Percentiles rank a stretch among this genome's conserved stretches.
Evolutionary conservation across 371 early-diverging fungal species (phyloP).

Genomic region (Mucor saturninus): DNA sequence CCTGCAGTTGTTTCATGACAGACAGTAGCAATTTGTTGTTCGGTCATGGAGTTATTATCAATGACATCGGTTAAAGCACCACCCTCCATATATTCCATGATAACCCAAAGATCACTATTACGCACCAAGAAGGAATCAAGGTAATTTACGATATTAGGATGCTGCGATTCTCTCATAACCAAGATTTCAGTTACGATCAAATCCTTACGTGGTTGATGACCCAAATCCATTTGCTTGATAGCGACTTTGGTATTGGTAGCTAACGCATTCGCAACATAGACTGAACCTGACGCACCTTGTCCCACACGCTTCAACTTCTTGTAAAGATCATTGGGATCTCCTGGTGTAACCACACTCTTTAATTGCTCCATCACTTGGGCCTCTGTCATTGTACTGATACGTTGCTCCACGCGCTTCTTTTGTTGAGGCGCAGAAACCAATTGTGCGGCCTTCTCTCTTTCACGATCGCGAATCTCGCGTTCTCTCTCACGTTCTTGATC

Average conservation of each 20-base stretch:
- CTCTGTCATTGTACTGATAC: slow-evolving; percentile 89
- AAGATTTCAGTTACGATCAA: slow-evolving; percentile 95
- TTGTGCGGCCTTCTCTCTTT: slow-evolving; percentile 41
- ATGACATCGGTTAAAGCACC: slow-evolving; percentile 96
- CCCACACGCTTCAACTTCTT: slow-evolving; percentile 92
- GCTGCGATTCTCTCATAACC: slow-evolving; percentile 95
- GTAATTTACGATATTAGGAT: slow-evolving; percentile 96
- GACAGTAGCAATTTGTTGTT: slow-evolving; percentile 91
- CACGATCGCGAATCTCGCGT: slow-evolving; percentile 32
- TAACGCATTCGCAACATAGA: slow-evolving; percentile 83
- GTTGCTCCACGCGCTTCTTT: slow-evolving; percentile 64
- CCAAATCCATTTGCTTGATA: slow-evolving; percentile 97
- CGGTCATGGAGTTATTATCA: slow-evolving; percentile 88
- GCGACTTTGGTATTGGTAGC: slow-evolving; percentile 81
- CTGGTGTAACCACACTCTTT: slow-evolving; percentile 77
- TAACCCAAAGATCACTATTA: slow-evolving; percentile 91
- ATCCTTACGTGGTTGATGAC: slow-evolving; percentile 92
- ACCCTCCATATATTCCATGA: slow-evolving; percentile 99
- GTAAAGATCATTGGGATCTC: slow-evolving; percentile 87
- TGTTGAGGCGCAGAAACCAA: slow-evolving; percentile 34
- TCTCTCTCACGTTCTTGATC: slow-evolving; percentile 27
- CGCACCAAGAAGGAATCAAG: slow-evolving; percentile 89
- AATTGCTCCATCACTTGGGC: slow-evolving; percentile 91
- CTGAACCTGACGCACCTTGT: slow-evolving; percentile 97
- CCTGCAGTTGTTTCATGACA: slow-evolving; percentile 89